Base-by-base conservation (phyloP, 768 basidiomycete genomes). In the Termitomyces sp. region DNA sequence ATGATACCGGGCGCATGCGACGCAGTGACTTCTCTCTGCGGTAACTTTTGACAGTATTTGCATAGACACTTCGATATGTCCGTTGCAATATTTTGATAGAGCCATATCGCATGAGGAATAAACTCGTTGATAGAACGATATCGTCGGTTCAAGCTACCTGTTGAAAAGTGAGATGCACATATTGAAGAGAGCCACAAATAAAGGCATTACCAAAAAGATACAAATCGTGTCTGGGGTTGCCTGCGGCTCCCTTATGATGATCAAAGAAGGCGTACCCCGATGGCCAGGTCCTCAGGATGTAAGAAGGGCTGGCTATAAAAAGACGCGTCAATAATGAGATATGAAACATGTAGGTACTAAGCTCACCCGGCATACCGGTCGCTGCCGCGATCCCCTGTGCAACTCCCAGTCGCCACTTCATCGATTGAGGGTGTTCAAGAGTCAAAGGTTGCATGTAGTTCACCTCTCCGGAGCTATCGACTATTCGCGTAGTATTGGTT, bases 71-170 rank as follows among this genome's bases (percentile, higher is more conserved):
- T 79, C 3, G 68, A 65, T 45, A 77, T 77, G 59, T 79, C 69
- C 58, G 79, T 66, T 2, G 74, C 74, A 0, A 74, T 65, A 58
- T 89, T 86, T 7, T 75, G 74, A 69, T 86, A 76, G 10, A 94
- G 80, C 91, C 91, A 94, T 57, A 85, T 76, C 2, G 89, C 89
- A 64, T 95, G 93, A 4, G 91, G 91, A 47, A 88, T 81, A 68
- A 94, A 92, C 67, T 95, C 93, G 48, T 88, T 87, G n/a, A 85
- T 76, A 13, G 91, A 93, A 43, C 93, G 88, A 70, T 93, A 94
- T 34, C 76, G 74, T 42, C 68, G 69, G 55, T 74, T 81, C 32
- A 72, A 74, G 40, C 77, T 71, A 2, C 85, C 86, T 72, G 73
- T 71, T 77, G 56, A 24, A 58, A 6, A 9, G 43, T 60, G 26